Base-by-base conservation (phyloP, 768 basidiomycete genomes). In the Suillus placidus region DNA sequence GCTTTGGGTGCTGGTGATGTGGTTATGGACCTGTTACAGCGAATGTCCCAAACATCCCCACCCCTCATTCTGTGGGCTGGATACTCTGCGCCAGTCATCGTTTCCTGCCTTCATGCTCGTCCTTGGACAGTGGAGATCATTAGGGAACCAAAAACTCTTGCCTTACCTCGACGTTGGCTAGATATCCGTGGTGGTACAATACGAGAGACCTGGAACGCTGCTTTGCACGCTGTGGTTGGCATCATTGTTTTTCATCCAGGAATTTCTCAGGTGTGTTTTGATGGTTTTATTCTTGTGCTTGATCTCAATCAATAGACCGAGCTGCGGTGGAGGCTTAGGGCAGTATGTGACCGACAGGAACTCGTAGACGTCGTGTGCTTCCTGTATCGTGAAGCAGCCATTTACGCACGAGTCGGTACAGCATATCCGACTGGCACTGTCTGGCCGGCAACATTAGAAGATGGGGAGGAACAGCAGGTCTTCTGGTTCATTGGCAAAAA, bases 271-370 rank as follows among this genome's bases (percentile, higher is more conserved):
- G 92, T 90, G 70, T 73, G 38, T 40, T 23, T 18, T 26, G 26
- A 35, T 9, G 66, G 40, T 63, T 49, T 35, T 61, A 54, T 67
- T 69, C 54, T 40, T 63, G 35, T 64, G 20, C 43, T 66, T 2
- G 67, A 64, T 43, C 26, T 40, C 65, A 61, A 64, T 55, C 60
- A 18, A 30, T 67, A 93, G 92, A 79, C 80, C 14, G 90, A 93
- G 72, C 78, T 94, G 63, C 82, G 85, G 61, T 92, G 90, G 90
- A 81, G 90, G 56, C 78, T 94, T 64, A 81, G 87, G 67, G 79
- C 84, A 18, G 86, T 89, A 26, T 94, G 93, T 69, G 92, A 94
- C 72, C 82, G 88, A 63, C 89, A 89, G 68, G 93, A 94, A 72
- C 78, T 91, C 32, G 77, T 81, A 57, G 92, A 93, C n/a, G 66